Conservation (phyloP, 495 filamentous ascomycete genomes). For the Clavariopsis aquatica region DNA sequence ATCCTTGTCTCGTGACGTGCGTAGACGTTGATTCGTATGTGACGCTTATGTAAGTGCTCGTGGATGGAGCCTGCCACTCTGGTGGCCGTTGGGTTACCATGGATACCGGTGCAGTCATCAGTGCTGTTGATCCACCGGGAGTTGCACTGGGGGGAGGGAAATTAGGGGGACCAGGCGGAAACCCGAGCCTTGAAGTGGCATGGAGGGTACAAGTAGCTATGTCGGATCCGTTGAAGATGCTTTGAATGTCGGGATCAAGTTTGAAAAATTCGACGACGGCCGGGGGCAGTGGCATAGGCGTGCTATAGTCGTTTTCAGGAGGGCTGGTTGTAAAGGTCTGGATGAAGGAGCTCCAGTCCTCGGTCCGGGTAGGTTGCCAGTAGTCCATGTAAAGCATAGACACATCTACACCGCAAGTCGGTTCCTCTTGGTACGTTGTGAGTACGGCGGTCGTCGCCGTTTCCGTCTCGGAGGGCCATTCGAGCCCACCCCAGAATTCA, state of each 20-base stretch:
- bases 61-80: neutral
- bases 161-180: neutral
- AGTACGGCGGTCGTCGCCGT: neutral
- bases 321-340: constrained; percentile 5
- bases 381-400: neutral
- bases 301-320: neutral
- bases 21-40: constrained; percentile 16
- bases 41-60: constrained; percentile 18
- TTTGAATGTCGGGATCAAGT: neutral
- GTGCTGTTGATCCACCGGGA: neutral
- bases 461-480: neutral
- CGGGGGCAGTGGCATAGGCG: constrained; percentile 12
- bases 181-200: neutral
- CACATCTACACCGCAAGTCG: constrained; percentile 7
- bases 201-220: constrained; percentile 30
- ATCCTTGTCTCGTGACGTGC: constrained; percentile 13
- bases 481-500: constrained; percentile 13
- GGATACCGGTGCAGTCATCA: neutral
- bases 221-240: constrained; percentile 23
- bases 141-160: too few relatives aligned
- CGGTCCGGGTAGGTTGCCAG: constrained; percentile 4
- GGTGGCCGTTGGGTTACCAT: neutral
- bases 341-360: constrained; percentile 23
- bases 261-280: constrained; percentile 18
- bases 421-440: neutral